These are phyloP conservation scores for Lathyrus sativus DNA, from an alignment of 306 rosid genomes.

Conservation along the genomic window DNA sequence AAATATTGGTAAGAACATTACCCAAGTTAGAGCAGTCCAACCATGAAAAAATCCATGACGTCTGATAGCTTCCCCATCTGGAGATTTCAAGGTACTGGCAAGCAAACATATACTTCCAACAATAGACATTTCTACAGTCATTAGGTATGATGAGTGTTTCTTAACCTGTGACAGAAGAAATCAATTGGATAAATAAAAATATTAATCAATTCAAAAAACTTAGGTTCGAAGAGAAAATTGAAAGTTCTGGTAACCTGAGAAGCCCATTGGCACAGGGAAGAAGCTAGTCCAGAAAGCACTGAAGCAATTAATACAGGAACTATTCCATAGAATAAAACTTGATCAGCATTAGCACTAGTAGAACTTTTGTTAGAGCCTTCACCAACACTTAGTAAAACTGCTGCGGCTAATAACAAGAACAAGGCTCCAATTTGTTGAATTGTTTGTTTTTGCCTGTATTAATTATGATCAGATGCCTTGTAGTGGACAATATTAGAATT, in stretches of 20 bases:
- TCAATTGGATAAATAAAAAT: slow-evolving; percentile 18
- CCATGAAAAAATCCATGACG: slow-evolving; percentile 76
- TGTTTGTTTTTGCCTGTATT: slow-evolving; percentile 86
- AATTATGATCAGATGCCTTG: slow-evolving; percentile 41
- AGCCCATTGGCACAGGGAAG: slow-evolving; percentile 97
- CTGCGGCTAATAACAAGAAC: slow-evolving; percentile 80
- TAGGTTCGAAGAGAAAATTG: slow-evolving; percentile 23
- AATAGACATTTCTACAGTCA: slow-evolving; percentile 94
- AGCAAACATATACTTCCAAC: slow-evolving; percentile 86
- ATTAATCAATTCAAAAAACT: slow-evolving; percentile 13
- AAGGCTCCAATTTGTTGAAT: slow-evolving; percentile 93
- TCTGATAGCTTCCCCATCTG: slow-evolving; percentile 87
- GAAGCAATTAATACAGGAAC: slow-evolving; percentile 90
- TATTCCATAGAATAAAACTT: slow-evolving; percentile 78
- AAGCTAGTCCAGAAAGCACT: slow-evolving; percentile 93
- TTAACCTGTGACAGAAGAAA: slow-evolving; percentile 69
- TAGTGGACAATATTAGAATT: slow-evolving; percentile 17
- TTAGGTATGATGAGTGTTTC: slow-evolving; percentile 91
- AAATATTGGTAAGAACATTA: slow-evolving; percentile 44
- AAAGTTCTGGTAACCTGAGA: slow-evolving; percentile 74
- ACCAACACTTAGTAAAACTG: slow-evolving; percentile 86
- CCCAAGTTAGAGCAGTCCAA: slow-evolving; percentile 86
- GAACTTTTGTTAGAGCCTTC: slow-evolving; percentile 88
- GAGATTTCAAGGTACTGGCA: slow-evolving; percentile 78
- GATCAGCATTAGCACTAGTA: slow-evolving; percentile 58